Percentiles rank a stretch among this genome's conserved stretches.
Conservation (phyloP, 75 land plant genomes). For the Ceratopteris richardii region DNA sequence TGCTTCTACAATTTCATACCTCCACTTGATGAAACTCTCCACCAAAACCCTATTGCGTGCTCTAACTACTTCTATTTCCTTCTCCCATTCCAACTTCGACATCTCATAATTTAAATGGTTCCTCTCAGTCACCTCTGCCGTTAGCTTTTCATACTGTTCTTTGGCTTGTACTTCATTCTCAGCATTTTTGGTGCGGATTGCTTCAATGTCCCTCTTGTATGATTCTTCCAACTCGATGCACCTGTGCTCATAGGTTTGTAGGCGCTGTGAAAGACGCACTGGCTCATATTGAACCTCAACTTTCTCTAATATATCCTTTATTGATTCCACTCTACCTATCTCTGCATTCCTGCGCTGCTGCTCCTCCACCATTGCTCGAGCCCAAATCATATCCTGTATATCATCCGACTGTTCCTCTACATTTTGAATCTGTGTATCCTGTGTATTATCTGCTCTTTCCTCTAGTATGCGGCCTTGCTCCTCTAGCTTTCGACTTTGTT, state of each 20-base stretch:
- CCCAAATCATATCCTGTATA: conserved; percentile 11
- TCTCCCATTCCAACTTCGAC: conserved; percentile 6
- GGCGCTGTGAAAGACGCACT: background rate
- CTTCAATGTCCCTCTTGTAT: background rate
- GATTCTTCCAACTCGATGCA: background rate
- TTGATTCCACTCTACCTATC: conserved; percentile 1
- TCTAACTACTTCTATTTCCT: conserved; percentile 5
- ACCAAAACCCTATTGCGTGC: background rate
- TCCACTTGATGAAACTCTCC: conserved; percentile 6
- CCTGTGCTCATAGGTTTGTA: background rate
- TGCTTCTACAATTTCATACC: background rate
- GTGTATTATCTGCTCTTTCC: background rate
- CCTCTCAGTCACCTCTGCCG: background rate
- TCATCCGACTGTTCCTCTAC: background rate
- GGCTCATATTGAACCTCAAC: conserved; percentile 10
- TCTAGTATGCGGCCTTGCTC: background rate
- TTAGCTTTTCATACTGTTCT: background rate
- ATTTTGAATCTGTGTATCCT: background rate
- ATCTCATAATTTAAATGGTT: conserved; percentile 2
- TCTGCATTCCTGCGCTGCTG: conserved; percentile 10
- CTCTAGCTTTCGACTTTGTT: background rate
- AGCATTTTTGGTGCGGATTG: conserved; percentile 4
- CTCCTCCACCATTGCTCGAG: conserved; percentile 8
- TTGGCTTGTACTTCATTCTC: background rate
- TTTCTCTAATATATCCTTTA: conserved; percentile 7